Evolutionary conservation across 768 basidiomycete genomes (phyloP).

Genomic region (Leccinum arenicola): DNA sequence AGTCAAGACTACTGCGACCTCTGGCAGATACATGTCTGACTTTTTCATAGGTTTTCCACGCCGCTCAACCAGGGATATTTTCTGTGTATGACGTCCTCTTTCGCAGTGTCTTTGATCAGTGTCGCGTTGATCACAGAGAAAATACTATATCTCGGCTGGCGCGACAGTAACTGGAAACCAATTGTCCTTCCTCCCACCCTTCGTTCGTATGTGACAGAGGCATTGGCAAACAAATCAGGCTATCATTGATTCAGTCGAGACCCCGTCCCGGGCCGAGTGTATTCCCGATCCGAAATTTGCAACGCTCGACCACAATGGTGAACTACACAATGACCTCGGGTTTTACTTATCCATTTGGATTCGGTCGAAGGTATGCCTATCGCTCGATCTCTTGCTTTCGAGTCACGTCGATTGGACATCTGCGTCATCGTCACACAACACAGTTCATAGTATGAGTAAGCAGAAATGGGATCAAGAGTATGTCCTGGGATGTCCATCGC

Average conservation of each 20-base stretch:
- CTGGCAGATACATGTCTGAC: background rate
- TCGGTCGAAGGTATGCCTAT: constrained; percentile 39
- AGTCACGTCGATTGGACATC: background rate
- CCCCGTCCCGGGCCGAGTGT: constrained; percentile 31
- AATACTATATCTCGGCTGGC: constrained; percentile 23
- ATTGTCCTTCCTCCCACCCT: constrained; percentile 11
- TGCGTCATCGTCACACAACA: too few species aligned
- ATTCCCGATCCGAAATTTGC: constrained; percentile 56
- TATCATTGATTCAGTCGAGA: constrained; percentile 43
- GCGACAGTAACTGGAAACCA: constrained; percentile 17
- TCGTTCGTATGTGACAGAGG: background rate
- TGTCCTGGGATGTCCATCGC: too few species aligned
- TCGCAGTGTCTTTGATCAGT: constrained; percentile 25
- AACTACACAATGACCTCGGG: constrained; percentile 44
- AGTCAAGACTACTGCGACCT: too few species aligned
- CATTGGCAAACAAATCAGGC: constrained; percentile 28
- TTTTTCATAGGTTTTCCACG: constrained; percentile 46
- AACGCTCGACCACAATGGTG: constrained; percentile 43
- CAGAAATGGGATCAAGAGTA: too few species aligned
- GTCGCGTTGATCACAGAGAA: constrained; percentile 8
- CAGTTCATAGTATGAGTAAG: too few species aligned
- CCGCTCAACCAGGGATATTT: constrained; percentile 58
- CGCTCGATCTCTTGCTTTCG: background rate
- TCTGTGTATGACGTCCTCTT: constrained; percentile 41
- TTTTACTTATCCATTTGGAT: constrained; percentile 48